phyloP scores from a whole-genome alignment of 1,139 yeast species.

The Pneumocystis murina region DNA sequence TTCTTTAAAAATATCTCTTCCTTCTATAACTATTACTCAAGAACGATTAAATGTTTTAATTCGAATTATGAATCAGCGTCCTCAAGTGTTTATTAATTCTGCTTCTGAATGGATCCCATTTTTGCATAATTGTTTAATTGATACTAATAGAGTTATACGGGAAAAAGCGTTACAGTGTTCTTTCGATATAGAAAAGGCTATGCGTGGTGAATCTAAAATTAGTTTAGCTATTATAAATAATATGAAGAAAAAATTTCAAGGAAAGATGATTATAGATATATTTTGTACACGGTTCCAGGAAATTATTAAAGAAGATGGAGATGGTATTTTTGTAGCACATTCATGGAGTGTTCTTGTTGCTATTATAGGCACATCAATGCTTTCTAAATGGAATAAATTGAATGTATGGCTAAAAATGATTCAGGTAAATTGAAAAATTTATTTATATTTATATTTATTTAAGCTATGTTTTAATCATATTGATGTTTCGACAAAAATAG shows the following conservation, averaged over 20 bases:
- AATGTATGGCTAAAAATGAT: slow-evolving; percentile 14
- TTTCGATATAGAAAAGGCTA: slow-evolving; percentile 1
- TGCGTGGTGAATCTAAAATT: slow-evolving; percentile 1
- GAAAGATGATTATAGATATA: slow-evolving; percentile 6
- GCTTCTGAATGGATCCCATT: neutral
- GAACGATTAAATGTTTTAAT: slow-evolving; percentile 7
- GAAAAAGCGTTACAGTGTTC: slow-evolving; percentile 5
- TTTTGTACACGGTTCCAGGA: slow-evolving; percentile 10
- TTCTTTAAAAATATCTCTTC: slow-evolving; percentile 2
- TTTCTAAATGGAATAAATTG: slow-evolving; percentile 13
- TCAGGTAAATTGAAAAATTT: slow-evolving; percentile 1
- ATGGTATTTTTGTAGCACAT: slow-evolving; percentile 13
- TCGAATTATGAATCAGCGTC: slow-evolving; percentile 8
- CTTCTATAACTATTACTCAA: slow-evolving; percentile 8
- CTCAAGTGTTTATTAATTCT: slow-evolving; percentile 2
- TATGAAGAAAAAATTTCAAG: slow-evolving; percentile 3
- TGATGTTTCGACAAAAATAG: slow-evolving; percentile 9
- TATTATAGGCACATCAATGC: slow-evolving; percentile 11
- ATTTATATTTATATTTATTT: neutral
- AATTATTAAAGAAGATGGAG: slow-evolving; percentile 10
- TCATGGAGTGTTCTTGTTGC: slow-evolving; percentile 15
- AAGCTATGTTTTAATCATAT: slow-evolving; percentile 10
- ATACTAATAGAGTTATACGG: neutral
- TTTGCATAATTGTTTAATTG: slow-evolving; percentile 2
- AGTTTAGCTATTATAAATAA: slow-evolving; percentile 5